Evolutionary conservation across 805 yeast species (phyloP), one percentile per base, ranked within the genome.

Genomic region (Teunomyces aglyptinius): DNA sequence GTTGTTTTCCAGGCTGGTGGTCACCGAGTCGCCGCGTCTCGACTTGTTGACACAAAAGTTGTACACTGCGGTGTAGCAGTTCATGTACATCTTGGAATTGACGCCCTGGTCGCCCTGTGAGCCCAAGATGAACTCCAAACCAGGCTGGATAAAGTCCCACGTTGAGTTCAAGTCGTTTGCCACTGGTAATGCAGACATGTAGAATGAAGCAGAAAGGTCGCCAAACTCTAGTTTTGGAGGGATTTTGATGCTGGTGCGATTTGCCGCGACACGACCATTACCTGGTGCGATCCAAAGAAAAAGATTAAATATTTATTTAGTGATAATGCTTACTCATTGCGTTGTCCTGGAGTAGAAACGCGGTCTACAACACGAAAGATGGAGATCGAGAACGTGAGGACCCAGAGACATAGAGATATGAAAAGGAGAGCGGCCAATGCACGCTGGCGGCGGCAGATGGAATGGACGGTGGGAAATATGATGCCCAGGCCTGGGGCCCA

Each of bases 61-160:
- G 71, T 90, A 92, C 51, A 92, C 85, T 4, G 95, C 92, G 1
- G 97, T 89, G 67, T 91, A 91, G 48, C 92, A 86, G 54, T 85
- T 85, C 86, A 90, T 88, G 67, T 89, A 90, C 84, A 86, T 80
- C 52, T 63, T 80, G 38, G 82, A 72, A 24, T 85, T 83, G 39
- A 86, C 77, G 3, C 86, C 83, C 47, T 81, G 80, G 50, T 81
- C 78, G 35, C 83, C 88, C 47, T 78, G 82, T 11, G 81, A 75
- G 5, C 92, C 94, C 47, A 87, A 68, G 43, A 87, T 85, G 55
- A 80, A 78, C 55, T 80, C 78, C 31, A 87, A 67, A 2, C 89
- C 88, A 2, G 95, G 92, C 57, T 86, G 89, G 42, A 87, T 85
- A 58, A 80, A 83, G 45, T 73, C 65, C 95, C 95, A 87, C 2